A percentile compares a stretch with the other conserved stretches of the same genome.
Evolutionary conservation across 2,329 filamentous ascomycete genomes (phyloP).

Genomic region (Fusarium clavum): DNA sequence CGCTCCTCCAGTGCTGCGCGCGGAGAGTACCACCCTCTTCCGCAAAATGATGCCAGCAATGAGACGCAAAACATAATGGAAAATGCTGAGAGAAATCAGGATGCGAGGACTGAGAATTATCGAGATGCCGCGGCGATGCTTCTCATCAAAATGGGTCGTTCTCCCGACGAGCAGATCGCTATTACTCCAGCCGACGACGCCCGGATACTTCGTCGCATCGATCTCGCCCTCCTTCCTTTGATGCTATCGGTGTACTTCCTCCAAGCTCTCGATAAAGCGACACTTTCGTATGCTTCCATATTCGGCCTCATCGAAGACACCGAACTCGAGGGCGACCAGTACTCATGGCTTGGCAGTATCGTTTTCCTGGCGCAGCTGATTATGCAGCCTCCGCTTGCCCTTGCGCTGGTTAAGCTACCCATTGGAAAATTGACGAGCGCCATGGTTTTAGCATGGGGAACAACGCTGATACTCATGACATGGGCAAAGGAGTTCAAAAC

Average conservation of each 20-base stretch:
- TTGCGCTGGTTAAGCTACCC: conserved; percentile 69
- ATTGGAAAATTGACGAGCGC: conserved; percentile 71
- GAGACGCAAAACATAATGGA: conserved; percentile 17
- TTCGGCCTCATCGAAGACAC: conserved; percentile 72
- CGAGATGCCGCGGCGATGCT: conserved; percentile 61
- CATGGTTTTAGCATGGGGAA: conserved; percentile 66
- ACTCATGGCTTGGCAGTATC: conserved; percentile 71
- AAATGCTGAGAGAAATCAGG: neutral
- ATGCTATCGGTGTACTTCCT: conserved; percentile 72
- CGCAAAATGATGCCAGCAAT: conserved; percentile 33
- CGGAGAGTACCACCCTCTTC: conserved; percentile 43
- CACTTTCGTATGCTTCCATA: conserved; percentile 70
- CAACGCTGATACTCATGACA: conserved; percentile 63
- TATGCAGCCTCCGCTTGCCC: conserved; percentile 67
- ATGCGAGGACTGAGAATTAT: conserved; percentile 11
- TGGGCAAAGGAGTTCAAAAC: conserved; percentile 62
- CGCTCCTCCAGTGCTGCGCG: conserved; percentile 5
- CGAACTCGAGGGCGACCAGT: conserved; percentile 66
- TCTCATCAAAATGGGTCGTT: conserved; percentile 55
- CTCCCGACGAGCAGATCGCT: conserved; percentile 49
- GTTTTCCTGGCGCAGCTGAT: conserved; percentile 70
- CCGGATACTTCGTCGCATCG: conserved; percentile 54
- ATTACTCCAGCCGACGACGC: conserved; percentile 51
- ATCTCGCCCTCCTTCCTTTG: conserved; percentile 55
- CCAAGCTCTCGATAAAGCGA: conserved; percentile 72